Conservation (phyloP, 148 eudicot species). For the Diospyros kaki region DNA sequence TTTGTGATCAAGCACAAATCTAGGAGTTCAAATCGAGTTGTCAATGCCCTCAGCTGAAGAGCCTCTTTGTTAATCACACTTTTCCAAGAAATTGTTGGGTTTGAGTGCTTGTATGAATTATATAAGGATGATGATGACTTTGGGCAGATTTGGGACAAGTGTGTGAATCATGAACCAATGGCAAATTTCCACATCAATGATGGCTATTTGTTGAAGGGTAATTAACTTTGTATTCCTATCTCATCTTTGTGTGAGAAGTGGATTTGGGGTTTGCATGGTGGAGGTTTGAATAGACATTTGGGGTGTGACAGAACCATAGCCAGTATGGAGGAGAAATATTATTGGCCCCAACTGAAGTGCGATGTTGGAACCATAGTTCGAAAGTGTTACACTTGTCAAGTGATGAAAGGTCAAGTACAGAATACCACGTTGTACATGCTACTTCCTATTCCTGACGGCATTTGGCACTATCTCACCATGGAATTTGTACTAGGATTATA, state of each 20-base stretch:
- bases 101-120: too few species aligned
- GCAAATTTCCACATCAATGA: not conserved
- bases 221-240: not conserved
- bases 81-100: too few species aligned
- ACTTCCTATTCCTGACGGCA: not conserved
- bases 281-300: not conserved
- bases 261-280: not conserved
- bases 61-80: too few species aligned
- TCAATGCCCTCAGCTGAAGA: too few species aligned
- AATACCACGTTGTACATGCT: not conserved
- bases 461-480: slow-evolving; percentile 6
- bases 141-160: too few species aligned
- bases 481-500: slow-evolving; percentile 5
- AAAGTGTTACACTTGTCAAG: not conserved
- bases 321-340: not conserved
- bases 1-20: too few species aligned
- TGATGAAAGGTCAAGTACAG: not conserved
- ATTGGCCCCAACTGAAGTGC: not conserved
- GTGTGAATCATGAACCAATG: too few species aligned
- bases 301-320: not conserved
- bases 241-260: not conserved
- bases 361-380: not conserved
- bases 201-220: not conserved
- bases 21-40: too few species aligned
- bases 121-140: too few species aligned